Base-by-base conservation (phyloP, 129 eudicot genomes). In the Pulicaria dysenterica region DNA sequence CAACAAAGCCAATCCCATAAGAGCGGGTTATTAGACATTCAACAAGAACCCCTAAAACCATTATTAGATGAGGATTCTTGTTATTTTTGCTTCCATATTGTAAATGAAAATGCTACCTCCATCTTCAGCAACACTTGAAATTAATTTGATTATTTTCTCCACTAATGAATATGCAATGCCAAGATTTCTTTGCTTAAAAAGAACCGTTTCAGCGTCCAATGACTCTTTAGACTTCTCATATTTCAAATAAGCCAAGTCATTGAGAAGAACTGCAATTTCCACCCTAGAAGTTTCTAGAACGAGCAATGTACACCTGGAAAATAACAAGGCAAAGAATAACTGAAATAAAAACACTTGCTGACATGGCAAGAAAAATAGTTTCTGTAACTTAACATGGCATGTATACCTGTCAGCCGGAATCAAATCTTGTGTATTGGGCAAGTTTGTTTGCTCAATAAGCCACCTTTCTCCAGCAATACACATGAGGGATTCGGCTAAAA, bases 261-360 rank as follows among this genome's bases (percentile, higher is more conserved):
- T 94, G 54, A 94, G 88, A 80, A 94, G 86, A 77, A 94, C 96
- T 74, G 98, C 95, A 73, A 90, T 81, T 80, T 94, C 98, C 61
- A 94, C 90, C 76, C 98, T 90, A 3, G 98, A 86, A 50, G 95
- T 76, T 88, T 94, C 98, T 47, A 94, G 81, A 74, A 94, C 91
- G 72, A 94, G 93, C 79, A 90, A 85, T 83, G 88, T 77, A 81
- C 98, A 94, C 88, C 97, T 92, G 90, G 14, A 59, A 72, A 37
- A 63, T 49, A 75, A 64, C 40, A 43, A 44, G 46, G 39, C 62
- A 57, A 39, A 51, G 70, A 6, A 8, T 10, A 24, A 13, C 9
- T 50, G 11, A 44, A 80, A 67, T 3, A 74, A 60, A 37, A 36
- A 4, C 44, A 58, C 72, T 51, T 19, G 47, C 58, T 53, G 75